Evolutionary conservation across 768 basidiomycete species (phyloP).

Genomic region (Cyathus striatus): DNA sequence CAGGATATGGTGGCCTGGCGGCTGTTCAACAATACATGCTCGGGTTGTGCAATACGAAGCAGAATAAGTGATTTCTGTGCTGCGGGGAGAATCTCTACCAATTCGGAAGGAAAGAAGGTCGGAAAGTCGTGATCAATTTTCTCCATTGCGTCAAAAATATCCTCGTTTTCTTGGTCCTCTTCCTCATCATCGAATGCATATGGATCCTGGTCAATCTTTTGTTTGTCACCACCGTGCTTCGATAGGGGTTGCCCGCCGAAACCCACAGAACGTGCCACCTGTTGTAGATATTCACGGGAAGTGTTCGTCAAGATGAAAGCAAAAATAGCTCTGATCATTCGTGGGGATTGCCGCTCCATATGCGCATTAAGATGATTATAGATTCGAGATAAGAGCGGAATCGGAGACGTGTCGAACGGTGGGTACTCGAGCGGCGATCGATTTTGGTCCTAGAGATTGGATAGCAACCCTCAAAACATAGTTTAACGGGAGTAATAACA

Average conservation of each 20-base stretch:
- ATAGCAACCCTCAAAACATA: slow-evolving; percentile 3
- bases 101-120: slow-evolving; percentile 50
- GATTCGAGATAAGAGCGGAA: slow-evolving; percentile 53
- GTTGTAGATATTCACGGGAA: slow-evolving; percentile 58
- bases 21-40: slow-evolving; percentile 49
- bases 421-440: slow-evolving; percentile 33
- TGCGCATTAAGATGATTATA: slow-evolving; percentile 53
- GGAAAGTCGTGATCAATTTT: slow-evolving; percentile 47
- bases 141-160: slow-evolving; percentile 30
- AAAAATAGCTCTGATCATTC: slow-evolving; percentile 43
- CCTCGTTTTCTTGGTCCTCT: slow-evolving; percentile 35
- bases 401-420: slow-evolving; percentile 36
- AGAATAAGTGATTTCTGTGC: slow-evolving; percentile 69
- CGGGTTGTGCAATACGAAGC: slow-evolving; percentile 57
- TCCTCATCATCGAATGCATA: slow-evolving; percentile 30
- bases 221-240: slow-evolving; percentile 16
- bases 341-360: slow-evolving; percentile 47
- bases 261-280: slow-evolving; percentile 57
- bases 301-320: slow-evolving; percentile 65
- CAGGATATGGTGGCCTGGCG: slow-evolving; percentile 34
- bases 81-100: slow-evolving; percentile 50
- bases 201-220: slow-evolving; percentile 18
- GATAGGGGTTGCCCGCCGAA: slow-evolving; percentile 28
- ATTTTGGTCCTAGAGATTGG: slow-evolving; percentile 22
- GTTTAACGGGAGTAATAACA: too few relatives aligned